phyloP scores from a whole-genome alignment of 2,329 filamentous ascomycete genomes.

The Dactylellina sp. region DNA sequence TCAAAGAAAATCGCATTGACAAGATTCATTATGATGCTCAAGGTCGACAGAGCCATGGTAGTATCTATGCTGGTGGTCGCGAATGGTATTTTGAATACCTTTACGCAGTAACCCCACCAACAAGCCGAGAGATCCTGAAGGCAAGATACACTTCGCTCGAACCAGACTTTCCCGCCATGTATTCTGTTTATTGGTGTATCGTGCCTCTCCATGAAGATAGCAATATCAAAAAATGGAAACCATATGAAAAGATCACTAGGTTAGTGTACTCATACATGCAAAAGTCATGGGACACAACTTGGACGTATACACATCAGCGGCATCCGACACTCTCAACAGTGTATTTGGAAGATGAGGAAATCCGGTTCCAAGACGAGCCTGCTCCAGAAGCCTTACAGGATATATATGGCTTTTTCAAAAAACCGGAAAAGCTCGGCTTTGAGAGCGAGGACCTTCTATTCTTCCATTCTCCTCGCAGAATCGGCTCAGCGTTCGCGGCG shows the following conservation, averaged over 20 bases:
- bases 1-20: constrained; percentile 57
- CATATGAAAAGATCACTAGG: constrained; percentile 62
- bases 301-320: constrained; percentile 63
- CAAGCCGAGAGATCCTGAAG: constrained; percentile 62
- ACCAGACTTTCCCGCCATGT: constrained; percentile 58
- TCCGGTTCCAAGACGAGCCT: constrained; percentile 55
- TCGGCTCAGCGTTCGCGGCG: constrained; percentile 33
- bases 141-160: constrained; percentile 60
- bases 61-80: constrained; percentile 59
- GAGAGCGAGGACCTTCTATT: constrained; percentile 63
- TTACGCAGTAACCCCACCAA: constrained; percentile 63
- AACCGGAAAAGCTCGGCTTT: constrained; percentile 57
- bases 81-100: constrained; percentile 63
- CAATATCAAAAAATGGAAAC: constrained; percentile 58
- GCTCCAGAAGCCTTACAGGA: constrained; percentile 43
- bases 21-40: constrained; percentile 62
- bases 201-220: constrained; percentile 52
- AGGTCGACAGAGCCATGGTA: constrained; percentile 62
- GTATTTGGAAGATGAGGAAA: constrained; percentile 47
- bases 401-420: constrained; percentile 54
- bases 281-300: constrained; percentile 62
- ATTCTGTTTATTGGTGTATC: constrained; percentile 64
- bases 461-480: constrained; percentile 60
- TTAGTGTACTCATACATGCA: constrained; percentile 60
- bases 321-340: constrained; percentile 63